These are phyloP conservation scores for Colletotrichum euphorbiae DNA, from an alignment of 2,329 filamentous ascomycete genomes.

Conservation along the genomic window DNA sequence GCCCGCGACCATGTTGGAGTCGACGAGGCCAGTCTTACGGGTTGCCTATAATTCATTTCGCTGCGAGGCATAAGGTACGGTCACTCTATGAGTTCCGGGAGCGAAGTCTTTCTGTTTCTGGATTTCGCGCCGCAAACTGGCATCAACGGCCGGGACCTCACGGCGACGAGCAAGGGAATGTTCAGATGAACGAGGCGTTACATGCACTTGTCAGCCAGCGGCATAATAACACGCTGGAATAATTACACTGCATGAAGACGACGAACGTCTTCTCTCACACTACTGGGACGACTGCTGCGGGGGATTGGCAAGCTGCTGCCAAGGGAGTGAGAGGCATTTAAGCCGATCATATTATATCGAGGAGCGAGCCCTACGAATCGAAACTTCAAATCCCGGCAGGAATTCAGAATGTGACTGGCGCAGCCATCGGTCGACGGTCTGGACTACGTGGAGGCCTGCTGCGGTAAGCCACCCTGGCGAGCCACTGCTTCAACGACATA, in stretches of 20 bases:
- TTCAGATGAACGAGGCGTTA: slow-evolving; percentile 9
- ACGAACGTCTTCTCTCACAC: not conserved
- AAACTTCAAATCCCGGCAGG: slow-evolving; percentile 2
- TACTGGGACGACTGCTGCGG: not conserved
- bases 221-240: not conserved
- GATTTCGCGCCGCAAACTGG: no score
- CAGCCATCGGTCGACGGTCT: not conserved
- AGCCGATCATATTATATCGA: slow-evolving; percentile 27
- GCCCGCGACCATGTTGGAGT: slow-evolving; percentile 7
- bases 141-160: no score
- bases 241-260: not conserved
- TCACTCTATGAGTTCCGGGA: not conserved
- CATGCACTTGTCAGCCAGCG: not conserved
- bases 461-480: not conserved
- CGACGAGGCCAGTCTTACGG: slow-evolving; percentile 23
- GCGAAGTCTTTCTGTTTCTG: not conserved
- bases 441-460: not conserved
- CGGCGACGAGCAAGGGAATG: not conserved
- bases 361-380: slow-evolving; percentile 7
- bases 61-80: slow-evolving; percentile 2
- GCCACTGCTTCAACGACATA: not conserved
- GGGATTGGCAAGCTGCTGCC: not conserved
- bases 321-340: slow-evolving; percentile 1
- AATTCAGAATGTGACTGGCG: not conserved
- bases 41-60: slow-evolving; percentile 25